phyloP scores from a whole-genome alignment of 2,329 filamentous ascomycete species.

The Pezicula rhizophila region DNA sequence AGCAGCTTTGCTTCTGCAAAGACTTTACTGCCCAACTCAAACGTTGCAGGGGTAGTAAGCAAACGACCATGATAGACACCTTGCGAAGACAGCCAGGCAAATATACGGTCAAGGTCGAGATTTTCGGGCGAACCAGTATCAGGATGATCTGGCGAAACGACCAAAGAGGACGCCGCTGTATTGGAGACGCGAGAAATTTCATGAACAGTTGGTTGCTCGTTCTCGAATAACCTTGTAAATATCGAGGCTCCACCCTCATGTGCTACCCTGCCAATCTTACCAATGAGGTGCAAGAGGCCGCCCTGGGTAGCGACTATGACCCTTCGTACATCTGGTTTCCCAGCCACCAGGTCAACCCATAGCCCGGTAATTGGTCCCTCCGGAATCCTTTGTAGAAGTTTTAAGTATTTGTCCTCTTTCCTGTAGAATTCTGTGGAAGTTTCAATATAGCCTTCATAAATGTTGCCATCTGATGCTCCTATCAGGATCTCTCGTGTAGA shows the following conservation, averaged over 20 bases:
- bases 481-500: conserved; percentile 92
- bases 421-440: conserved; percentile 91
- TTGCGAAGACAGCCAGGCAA: conserved; percentile 85
- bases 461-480: conserved; percentile 85
- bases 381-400: conserved; percentile 72
- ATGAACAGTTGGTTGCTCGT: conserved; percentile 71
- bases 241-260: conserved; percentile 78
- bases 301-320: conserved; percentile 76
- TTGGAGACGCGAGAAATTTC: conserved; percentile 59
- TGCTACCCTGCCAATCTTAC: conserved; percentile 65
- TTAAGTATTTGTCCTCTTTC: conserved; percentile 88
- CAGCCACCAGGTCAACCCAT: conserved; percentile 68
- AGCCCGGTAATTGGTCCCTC: conserved; percentile 81
- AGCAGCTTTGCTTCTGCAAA: conserved; percentile 77
- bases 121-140: conserved; percentile 50
- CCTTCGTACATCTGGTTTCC: conserved; percentile 65
- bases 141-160: conserved; percentile 68
- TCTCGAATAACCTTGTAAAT: conserved; percentile 82
- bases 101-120: conserved; percentile 60
- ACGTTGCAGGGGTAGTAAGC: conserved; percentile 50
- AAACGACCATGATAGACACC: conserved; percentile 86
- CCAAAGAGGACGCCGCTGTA: conserved; percentile 59
- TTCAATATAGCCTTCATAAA: conserved; percentile 94
- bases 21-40: conserved; percentile 65
- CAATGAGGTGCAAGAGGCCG: conserved; percentile 74